A percentile compares a stretch with the other conserved stretches of the same genome.
Conservation (phyloP, 75 land plant genomes). For the Sequoiadendron giganteum region DNA sequence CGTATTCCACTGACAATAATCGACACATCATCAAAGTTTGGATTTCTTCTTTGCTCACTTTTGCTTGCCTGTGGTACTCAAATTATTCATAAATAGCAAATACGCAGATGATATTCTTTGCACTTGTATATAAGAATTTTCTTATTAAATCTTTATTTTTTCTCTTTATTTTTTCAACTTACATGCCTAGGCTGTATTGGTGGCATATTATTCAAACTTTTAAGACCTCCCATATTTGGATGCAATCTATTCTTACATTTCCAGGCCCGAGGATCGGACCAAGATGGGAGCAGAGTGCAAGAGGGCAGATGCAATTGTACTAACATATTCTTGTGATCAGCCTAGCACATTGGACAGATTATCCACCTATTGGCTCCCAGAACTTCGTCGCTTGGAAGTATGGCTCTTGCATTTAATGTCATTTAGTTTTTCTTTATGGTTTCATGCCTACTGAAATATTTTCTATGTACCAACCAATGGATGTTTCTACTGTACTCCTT, state of each 20-base stretch:
- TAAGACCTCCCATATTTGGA: not conserved
- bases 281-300: constrained; percentile 72
- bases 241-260: not conserved
- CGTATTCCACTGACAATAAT: constrained; percentile 86
- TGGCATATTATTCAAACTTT: not conserved
- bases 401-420: constrained; percentile 5
- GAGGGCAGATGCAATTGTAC: constrained; percentile 86
- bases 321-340: constrained; percentile 92
- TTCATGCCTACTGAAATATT: not conserved
- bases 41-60: not conserved
- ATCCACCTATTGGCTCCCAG: constrained; percentile 92
- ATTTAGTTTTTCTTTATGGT: constrained; percentile 1
- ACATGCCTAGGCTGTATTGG: not conserved
- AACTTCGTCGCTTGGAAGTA: constrained; percentile 88
- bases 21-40: constrained; percentile 90
- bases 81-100: not conserved
- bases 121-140: not conserved
- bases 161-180: not conserved
- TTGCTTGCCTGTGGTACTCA: not conserved
- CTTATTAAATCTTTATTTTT: not conserved
- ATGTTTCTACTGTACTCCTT: not conserved
- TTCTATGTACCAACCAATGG: not conserved
- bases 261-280: constrained; percentile 54
- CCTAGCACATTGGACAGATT: constrained; percentile 71
- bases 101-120: not conserved